Evolutionary conservation across 805 yeast genomes (phyloP).

Genomic region (Candida montana): DNA sequence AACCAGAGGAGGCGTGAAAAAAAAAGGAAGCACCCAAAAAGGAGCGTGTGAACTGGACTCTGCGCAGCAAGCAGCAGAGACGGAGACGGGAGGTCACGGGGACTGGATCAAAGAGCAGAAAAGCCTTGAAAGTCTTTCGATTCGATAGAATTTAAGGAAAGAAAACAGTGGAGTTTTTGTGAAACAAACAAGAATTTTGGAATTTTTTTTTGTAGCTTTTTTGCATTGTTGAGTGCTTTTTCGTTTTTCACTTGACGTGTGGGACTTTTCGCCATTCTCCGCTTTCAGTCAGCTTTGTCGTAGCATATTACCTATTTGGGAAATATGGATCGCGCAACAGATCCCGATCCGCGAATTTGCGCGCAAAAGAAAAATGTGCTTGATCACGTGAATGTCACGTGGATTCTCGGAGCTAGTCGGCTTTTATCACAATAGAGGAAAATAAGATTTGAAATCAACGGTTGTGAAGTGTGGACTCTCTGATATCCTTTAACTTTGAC

Average conservation of each 20-base stretch:
- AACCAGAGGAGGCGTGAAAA: background rate
- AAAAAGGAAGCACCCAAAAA: background rate
- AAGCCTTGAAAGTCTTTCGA: constrained; percentile 1
- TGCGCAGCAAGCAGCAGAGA: background rate
- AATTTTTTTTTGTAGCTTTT: too few species aligned
- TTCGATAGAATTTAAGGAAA: constrained; percentile 1
- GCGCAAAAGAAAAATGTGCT: too few species aligned
- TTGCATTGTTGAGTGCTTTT: background rate
- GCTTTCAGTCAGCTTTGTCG: too few species aligned
- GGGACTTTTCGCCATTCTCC: too few species aligned
- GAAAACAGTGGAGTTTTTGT: background rate
- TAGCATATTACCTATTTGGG: too few species aligned
- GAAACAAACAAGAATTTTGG: background rate
- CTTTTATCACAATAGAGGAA: too few species aligned
- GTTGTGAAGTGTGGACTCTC: background rate
- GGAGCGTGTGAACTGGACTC: background rate
- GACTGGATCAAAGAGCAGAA: background rate
- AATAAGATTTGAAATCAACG: background rate
- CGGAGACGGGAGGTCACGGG: background rate
- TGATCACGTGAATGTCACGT: too few species aligned
- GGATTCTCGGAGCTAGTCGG: too few species aligned
- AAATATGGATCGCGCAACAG: too few species aligned
- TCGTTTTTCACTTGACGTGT: too few species aligned
- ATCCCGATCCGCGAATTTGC: too few species aligned
- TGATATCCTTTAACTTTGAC: too few species aligned